Evolutionary conservation across 495 filamentous ascomycete species (phyloP).

Genomic region (Neurospora tetraspora): DNA sequence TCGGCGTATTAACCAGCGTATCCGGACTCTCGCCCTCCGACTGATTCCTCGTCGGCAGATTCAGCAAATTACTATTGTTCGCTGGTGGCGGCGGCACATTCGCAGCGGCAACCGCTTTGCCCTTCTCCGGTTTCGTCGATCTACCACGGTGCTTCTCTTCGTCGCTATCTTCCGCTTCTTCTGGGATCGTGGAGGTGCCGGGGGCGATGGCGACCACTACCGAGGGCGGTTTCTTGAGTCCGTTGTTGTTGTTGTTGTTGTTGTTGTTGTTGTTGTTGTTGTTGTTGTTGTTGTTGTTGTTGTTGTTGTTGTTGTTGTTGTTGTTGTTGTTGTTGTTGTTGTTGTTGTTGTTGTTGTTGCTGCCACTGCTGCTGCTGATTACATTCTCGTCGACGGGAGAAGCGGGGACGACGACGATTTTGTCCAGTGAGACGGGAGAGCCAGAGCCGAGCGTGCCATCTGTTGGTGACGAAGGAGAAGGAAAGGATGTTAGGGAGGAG

Average conservation of each 20-base stretch:
- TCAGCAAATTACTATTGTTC: background rate
- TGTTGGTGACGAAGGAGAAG: background rate
- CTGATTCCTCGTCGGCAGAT: background rate
- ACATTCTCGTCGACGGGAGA: background rate
- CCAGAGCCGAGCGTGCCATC: background rate
- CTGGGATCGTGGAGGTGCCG: background rate
- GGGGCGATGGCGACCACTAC: background rate
- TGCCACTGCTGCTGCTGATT: background rate
- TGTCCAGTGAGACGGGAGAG: background rate
- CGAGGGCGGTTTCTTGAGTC: background rate
- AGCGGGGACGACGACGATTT: background rate
- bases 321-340: background rate
- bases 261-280: background rate
- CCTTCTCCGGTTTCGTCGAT: conserved; percentile 6
- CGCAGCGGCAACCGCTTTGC: background rate
- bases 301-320: background rate
- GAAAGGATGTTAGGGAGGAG: background rate
- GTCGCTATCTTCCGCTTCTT: background rate
- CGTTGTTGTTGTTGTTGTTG: background rate
- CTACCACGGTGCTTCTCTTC: background rate
- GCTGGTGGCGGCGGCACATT: background rate
- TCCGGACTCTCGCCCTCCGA: conserved; percentile 19
- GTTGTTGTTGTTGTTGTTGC: background rate
- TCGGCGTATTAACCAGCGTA: conserved; percentile 12
- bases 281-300: background rate